phyloP scores from a whole-genome alignment of 1,284 basidiomycete species.

The Leccinum insolens region DNA sequence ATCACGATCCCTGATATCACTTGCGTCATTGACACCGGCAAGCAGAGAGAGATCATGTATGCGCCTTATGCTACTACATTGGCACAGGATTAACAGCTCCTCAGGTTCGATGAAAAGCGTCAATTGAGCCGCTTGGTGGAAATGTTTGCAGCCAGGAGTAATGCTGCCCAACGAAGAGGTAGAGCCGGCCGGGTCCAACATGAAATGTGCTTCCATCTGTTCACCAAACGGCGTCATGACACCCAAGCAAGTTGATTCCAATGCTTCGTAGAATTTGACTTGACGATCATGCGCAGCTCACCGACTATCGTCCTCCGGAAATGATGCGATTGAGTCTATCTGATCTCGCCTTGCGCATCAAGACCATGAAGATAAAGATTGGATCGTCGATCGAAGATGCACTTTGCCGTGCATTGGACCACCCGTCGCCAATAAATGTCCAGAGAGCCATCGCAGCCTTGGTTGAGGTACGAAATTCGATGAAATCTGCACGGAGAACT shows the following conservation, averaged over 20 bases:
- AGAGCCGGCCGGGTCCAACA: constrained; percentile 91
- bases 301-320: constrained; percentile 92
- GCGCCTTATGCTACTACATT: background rate
- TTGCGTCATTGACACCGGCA: constrained; percentile 95
- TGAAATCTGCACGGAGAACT: constrained; percentile 3
- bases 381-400: constrained; percentile 93
- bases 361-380: constrained; percentile 93
- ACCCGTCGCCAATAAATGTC: constrained; percentile 86
- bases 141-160: constrained; percentile 92
- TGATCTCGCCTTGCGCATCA: constrained; percentile 93
- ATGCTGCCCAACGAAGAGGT: constrained; percentile 91
- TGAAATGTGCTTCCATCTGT: constrained; percentile 95
- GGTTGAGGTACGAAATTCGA: constrained; percentile 70
- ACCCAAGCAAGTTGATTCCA: constrained; percentile 50
- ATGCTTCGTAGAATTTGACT: constrained; percentile 28
- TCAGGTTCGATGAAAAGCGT: constrained; percentile 95
- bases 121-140: constrained; percentile 94
- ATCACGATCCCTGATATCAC: constrained; percentile 99
- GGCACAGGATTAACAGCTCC: constrained; percentile 15
- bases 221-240: constrained; percentile 89
- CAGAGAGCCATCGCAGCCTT: constrained; percentile 91
- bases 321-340: constrained; percentile 95
- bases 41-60: constrained; percentile 91
- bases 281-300: constrained; percentile 58
- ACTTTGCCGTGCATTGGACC: constrained; percentile 86